Percentiles rank a stretch among this genome's conserved stretches.
Evolutionary conservation across 768 basidiomycete species (phyloP).

Genomic region (Pleurotus citrinopileatus): DNA sequence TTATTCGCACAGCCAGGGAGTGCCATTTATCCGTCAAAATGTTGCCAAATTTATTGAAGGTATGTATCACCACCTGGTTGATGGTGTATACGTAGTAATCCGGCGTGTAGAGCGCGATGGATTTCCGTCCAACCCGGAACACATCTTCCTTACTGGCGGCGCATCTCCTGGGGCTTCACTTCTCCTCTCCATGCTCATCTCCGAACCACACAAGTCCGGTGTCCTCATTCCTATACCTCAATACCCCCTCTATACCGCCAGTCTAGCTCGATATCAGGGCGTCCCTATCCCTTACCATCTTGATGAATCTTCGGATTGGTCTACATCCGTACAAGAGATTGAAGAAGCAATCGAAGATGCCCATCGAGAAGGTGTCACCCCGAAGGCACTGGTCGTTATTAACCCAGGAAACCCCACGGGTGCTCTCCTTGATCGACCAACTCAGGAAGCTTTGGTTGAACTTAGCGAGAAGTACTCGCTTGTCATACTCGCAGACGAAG

Average conservation of each 20-base stretch:
- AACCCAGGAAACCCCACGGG: conserved; percentile 99
- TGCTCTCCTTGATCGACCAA: conserved; percentile 66
- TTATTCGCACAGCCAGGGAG: conserved; percentile 94
- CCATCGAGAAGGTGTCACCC: conserved; percentile 52
- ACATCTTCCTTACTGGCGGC: conserved; percentile 94
- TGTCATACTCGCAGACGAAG: conserved; percentile 94
- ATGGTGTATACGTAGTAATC: too few relatives aligned
- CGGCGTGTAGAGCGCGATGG: conserved; percentile 87
- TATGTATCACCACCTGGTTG: conserved; percentile 28
- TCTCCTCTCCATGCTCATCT: conserved; percentile 76
- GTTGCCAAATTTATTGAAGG: conserved; percentile 90
- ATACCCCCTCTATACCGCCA: conserved; percentile 96
- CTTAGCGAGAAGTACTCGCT: conserved; percentile 84
- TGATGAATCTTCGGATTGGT: conserved; percentile 80
- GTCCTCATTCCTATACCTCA: conserved; percentile 97
- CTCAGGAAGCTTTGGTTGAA: conserved; percentile 71
- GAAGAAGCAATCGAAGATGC: conserved; percentile 66
- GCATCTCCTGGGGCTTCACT: conserved; percentile 94
- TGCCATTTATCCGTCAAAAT: conserved; percentile 80
- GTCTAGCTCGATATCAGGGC: conserved; percentile 84
- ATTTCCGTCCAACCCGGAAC: conserved; percentile 72
- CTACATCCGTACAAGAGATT: conserved; percentile 70
- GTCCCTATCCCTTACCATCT: conserved; percentile 85
- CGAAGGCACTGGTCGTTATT: conserved; percentile 93
- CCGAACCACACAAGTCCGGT: conserved; percentile 55